A percentile compares a stretch with the other conserved stretches of the same genome.
These are phyloP conservation scores for Metschnikowia amazonensis DNA, from an alignment of 805 yeast genomes.

Conservation along the genomic window DNA sequence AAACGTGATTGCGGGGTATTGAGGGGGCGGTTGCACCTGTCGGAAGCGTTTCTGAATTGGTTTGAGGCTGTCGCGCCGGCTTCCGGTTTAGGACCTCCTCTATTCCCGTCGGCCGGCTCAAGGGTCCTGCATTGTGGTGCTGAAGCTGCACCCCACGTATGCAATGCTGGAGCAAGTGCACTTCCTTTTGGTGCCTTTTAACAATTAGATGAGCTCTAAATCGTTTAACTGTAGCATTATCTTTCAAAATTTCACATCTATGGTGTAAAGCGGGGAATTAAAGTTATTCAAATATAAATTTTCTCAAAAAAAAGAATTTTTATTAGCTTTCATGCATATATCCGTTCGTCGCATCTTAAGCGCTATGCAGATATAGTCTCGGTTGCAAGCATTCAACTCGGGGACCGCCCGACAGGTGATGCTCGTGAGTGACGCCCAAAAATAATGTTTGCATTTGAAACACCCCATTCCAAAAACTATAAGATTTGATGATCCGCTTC, in stretches of 20 bases:
- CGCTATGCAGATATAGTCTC: not conserved
- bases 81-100: not conserved
- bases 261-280: not conserved
- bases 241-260: not conserved
- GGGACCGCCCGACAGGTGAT: not conserved
- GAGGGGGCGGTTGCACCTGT: not conserved
- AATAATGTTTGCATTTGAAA: not conserved
- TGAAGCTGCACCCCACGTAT: conserved; percentile 1
- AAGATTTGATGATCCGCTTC: not conserved
- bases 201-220: not conserved
- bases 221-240: not conserved
- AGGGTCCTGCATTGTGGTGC: not conserved
- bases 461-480: not conserved
- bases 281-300: not conserved
- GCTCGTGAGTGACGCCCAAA: not conserved
- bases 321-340: not conserved
- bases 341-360: too few species aligned
- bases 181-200: not conserved
- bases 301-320: not conserved
- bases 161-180: not conserved
- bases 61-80: not conserved
- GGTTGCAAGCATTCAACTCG: not conserved
- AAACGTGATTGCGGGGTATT: not conserved
- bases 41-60: not conserved
- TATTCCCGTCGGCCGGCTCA: not conserved